A percentile compares a stretch with the other conserved stretches of the same genome.
Conservation (phyloP, 768 basidiomycete genomes). For the Thelephora ganbajun region DNA sequence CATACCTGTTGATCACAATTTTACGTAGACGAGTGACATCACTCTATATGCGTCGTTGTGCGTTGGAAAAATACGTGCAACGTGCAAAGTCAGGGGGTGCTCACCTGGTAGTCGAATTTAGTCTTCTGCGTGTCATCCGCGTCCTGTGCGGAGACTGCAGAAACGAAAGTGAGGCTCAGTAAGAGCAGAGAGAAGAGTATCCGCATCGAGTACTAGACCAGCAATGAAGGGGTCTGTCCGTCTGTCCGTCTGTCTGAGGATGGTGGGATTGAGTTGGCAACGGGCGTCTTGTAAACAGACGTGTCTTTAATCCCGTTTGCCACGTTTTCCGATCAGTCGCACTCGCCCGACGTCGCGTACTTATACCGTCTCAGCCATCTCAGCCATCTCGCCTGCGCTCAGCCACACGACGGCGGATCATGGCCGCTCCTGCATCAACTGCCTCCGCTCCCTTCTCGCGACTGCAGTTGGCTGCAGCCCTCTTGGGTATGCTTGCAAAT, state of each 20-base stretch:
- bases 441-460: constrained; percentile 49
- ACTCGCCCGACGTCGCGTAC: no score
- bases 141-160: constrained; percentile 37
- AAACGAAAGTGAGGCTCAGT: constrained; percentile 29
- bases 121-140: constrained; percentile 27
- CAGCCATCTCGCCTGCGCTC: no score
- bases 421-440: background rate
- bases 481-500: constrained; percentile 45
- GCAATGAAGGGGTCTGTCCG: no score
- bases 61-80: background rate
- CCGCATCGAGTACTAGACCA: constrained; percentile 33
- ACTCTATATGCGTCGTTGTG: constrained; percentile 35
- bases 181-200: constrained; percentile 29
- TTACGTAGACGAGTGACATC: constrained; percentile 87
- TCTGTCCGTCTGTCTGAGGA: no score
- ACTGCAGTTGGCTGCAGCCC: constrained; percentile 73
- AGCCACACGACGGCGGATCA: no score
- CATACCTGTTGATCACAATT: constrained; percentile 80
- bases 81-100: constrained; percentile 5
- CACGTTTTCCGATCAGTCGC: no score
- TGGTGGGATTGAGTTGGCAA: no score
- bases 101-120: constrained; percentile 62
- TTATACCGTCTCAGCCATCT: no score
- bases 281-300: no score
- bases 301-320: no score